Evolutionary conservation across 108 stramenopile species (phyloP), one percentile per base, ranked within the genome.

Genomic region (Cyclotella baltica): DNA sequence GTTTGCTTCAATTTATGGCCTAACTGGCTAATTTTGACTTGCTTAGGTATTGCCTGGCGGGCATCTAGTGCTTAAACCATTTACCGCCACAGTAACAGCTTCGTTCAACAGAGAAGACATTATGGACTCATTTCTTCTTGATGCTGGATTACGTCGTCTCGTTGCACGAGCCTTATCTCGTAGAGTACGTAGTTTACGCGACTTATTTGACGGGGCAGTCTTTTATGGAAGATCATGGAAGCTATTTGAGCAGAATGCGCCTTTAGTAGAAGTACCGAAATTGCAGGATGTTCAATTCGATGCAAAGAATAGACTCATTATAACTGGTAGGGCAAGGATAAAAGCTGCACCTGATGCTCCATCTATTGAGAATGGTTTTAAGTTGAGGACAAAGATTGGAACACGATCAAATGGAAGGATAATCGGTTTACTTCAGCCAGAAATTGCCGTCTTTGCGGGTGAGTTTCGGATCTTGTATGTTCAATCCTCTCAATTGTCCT

Each of bases 171-270:
- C 90, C 4, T 69, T 96, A 65, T 80, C 88, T 46, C 73, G 86
- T 27, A 77, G 96, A 38, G 83, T 94, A 1, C 62, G 96, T 63
- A 85, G 88, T 10, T 76, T 94, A 19, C 85, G 96, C 1, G 96
- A 96, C 70, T 46, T 94, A 8, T 73, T 88, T 40, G 96, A 96
- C 70, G 93, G 93, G n/a, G 96, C 96, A 0, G 73, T 92, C 13
- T 90, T 96, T 67, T 86, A 87, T 62, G 96, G 96, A 2, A 83
- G 96, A 18, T 70, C 80, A 28, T 96, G 92, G 90, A 94, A 93
- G 47, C 75, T 87, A 50, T 70, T 75, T 13, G 87, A 85, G 29
- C 75, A 80, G 55, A 75, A 85, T 53, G 92, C 92, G 9, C 96
- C 96, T 9, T 58, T 86, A 6, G 89, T 92, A 25, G 90, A 96